Base-by-base conservation (phyloP, 805 yeast species). In the Metschnikowia hibisci region DNA sequence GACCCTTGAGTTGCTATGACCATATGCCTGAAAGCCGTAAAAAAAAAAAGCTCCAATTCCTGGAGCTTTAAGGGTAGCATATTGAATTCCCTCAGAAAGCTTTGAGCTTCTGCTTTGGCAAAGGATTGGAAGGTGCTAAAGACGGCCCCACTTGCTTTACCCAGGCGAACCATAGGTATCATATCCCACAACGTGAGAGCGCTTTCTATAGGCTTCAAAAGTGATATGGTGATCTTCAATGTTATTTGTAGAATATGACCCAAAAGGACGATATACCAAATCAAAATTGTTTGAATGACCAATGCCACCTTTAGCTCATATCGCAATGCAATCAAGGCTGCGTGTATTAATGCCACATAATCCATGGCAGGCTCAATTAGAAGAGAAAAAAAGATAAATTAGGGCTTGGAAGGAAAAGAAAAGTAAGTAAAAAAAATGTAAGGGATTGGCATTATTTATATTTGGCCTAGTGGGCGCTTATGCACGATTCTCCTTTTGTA, bases 61-160 rank as follows among this genome's bases (percentile, higher is more conserved):
- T 37, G 40, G 8, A 37, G 40, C 14, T 37, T 37, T 20, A 37
- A 20, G n/a, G 40, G 40, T 22, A 37, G 29, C 40, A 29, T 18
- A 27, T 37, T 32, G 22, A 37, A 30, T 22, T 37, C 40, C 18
- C n/a, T 35, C 39, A 35, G 39, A 35, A 35, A 31, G 16, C 28
- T 14, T 31, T 16, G 6, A n/a, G 32, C 39, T 32, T 35, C 39
- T 9, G 8, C n/a, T 15, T 31, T 15, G 15, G 39, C 32, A 8
- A 8, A 9, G n/a, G 39, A 27, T 12, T 27, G 31, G 39, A 35
- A 10, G 16, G 32, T 18, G 32, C 32, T 11, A 13, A 35, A 12
- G 10, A 22, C 39, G 15, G 18, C 16, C 4, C 28, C 18, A 8
- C 16, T 16, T 8, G 32, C 32, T n/a, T 13, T 18, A 5, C 32